phyloP scores from a whole-genome alignment of 2,329 filamentous ascomycete genomes.

The Hypoxylon sp. region DNA sequence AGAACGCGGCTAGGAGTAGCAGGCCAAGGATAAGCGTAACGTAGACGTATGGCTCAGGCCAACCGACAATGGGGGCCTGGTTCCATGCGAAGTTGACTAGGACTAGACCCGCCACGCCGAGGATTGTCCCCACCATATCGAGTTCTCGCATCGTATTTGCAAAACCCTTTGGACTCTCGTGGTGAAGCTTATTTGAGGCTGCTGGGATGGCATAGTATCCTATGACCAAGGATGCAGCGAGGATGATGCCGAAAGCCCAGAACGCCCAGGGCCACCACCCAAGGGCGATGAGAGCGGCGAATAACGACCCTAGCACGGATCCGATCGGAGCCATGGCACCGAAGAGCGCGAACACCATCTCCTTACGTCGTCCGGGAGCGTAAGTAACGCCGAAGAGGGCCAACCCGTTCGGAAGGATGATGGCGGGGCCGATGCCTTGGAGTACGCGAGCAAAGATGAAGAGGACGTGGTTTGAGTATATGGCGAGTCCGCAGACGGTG shows the following conservation, averaged over 20 bases:
- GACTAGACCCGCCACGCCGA: constrained; percentile 64
- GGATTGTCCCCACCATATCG: constrained; percentile 46
- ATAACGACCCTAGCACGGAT: constrained; percentile 39
- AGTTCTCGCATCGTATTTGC: constrained; percentile 30
- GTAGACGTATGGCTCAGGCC: constrained; percentile 64
- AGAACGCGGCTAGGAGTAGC: constrained; percentile 62
- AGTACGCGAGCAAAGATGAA: constrained; percentile 59
- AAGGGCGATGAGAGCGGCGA: constrained; percentile 43
- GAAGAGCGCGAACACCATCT: constrained; percentile 49
- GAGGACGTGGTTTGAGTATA: constrained; percentile 54
- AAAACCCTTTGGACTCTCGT: constrained; percentile 28
- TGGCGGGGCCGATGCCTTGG: constrained; percentile 63
- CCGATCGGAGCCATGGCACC: constrained; percentile 48
- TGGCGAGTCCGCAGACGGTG: constrained; percentile 57
- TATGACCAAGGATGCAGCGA: constrained; percentile 37
- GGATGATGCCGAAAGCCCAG: constrained; percentile 44
- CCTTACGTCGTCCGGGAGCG: constrained; percentile 54
- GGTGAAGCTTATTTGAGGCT: constrained; percentile 39
- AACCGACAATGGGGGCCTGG: constrained; percentile 66
- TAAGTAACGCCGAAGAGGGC: constrained; percentile 62
- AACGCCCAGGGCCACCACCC: constrained; percentile 50
- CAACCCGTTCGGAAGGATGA: constrained; percentile 65
- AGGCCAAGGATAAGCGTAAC: constrained; percentile 64
- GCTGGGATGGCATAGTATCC: constrained; percentile 45
- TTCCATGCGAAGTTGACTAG: constrained; percentile 72